phyloP scores from a whole-genome alignment of 495 filamentous ascomycete genomes.

The Thermothielavioides terrestris region DNA sequence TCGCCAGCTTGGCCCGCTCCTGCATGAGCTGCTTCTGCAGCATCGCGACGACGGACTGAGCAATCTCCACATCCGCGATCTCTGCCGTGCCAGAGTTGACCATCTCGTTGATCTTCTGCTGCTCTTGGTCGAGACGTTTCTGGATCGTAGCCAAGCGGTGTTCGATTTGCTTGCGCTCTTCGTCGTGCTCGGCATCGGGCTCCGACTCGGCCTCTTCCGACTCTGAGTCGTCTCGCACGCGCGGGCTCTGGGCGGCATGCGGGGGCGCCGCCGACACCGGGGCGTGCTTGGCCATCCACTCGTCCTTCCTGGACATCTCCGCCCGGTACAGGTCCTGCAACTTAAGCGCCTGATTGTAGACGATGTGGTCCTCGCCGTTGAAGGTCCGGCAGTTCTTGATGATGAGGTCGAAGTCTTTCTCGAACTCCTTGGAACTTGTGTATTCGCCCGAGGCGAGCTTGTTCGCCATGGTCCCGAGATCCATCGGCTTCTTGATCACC shows the following conservation, averaged over 20 bases:
- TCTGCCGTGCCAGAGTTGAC: slow-evolving; percentile 63
- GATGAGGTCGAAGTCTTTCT: slow-evolving; percentile 71
- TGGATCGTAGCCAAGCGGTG: slow-evolving; percentile 16
- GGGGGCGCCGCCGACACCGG: slow-evolving; percentile 43
- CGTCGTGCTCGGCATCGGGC: slow-evolving; percentile 23
- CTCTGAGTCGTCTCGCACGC: slow-evolving; percentile 54
- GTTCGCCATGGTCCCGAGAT: slow-evolving; percentile 63
- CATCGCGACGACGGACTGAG: slow-evolving; percentile 38
- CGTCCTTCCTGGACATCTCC: slow-evolving; percentile 64
- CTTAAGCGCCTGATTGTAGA: slow-evolving; percentile 59
- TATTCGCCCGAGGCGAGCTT: slow-evolving; percentile 81
- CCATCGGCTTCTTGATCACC: slow-evolving; percentile 94
- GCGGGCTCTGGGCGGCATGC: slow-evolving; percentile 20
- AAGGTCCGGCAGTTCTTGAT: slow-evolving; percentile 87
- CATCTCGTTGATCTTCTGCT: slow-evolving; percentile 55
- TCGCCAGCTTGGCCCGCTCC: slow-evolving; percentile 39
- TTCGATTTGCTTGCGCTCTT: slow-evolving; percentile 16
- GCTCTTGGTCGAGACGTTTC: slow-evolving; percentile 42
- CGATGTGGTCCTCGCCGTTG: slow-evolving; percentile 71
- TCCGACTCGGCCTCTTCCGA: slow-evolving; percentile 35
- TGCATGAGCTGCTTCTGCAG: slow-evolving; percentile 41
- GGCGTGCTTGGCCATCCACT: slow-evolving; percentile 67
- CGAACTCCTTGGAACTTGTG: slow-evolving; percentile 73
- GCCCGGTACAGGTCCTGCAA: slow-evolving; percentile 63
- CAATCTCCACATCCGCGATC: slow-evolving; percentile 50